Percentiles rank a stretch among this genome's conserved stretches.
Conservation (phyloP, 2,329 filamentous ascomycete species). For the Colletotrichum nymphaeae region DNA sequence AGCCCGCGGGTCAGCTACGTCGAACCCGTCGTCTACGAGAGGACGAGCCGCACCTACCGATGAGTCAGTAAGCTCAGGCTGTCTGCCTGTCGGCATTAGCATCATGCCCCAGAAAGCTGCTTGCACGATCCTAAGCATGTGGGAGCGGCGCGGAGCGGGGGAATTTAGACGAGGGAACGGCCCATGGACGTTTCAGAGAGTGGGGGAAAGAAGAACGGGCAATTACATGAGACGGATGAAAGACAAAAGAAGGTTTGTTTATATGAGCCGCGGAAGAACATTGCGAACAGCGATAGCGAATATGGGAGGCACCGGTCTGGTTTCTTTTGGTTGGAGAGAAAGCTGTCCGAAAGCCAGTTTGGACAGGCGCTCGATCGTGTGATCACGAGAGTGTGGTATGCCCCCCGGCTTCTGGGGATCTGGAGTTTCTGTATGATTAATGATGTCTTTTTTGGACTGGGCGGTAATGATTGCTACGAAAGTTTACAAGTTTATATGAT, state of each 20-base stretch:
- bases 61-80: neutral
- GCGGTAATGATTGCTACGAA: slow-evolving; percentile 15
- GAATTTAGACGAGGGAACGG: slow-evolving; percentile 3
- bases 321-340: neutral
- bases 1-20: slow-evolving; percentile 57
- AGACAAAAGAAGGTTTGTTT: neutral
- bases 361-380: neutral
- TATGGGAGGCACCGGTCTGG: neutral
- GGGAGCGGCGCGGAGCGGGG: slow-evolving; percentile 10
- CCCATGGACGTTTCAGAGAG: slow-evolving; percentile 10
- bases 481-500: neutral
- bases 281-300: slow-evolving; percentile 2
- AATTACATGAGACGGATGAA: neutral
- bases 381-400: neutral
- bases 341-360: neutral
- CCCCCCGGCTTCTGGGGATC: neutral
- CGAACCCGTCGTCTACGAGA: slow-evolving; percentile 49
- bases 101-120: no score
- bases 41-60: slow-evolving; percentile 49
- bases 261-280: neutral
- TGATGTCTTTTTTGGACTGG: neutral
- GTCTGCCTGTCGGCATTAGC: no score
- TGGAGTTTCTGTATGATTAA: slow-evolving; percentile 14
- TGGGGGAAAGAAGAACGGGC: neutral
- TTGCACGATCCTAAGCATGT: neutral